Percentiles rank a stretch among this genome's conserved stretches.
Evolutionary conservation across 1,139 yeast genomes (phyloP).

Genomic region (Blastobotrys persicus): DNA sequence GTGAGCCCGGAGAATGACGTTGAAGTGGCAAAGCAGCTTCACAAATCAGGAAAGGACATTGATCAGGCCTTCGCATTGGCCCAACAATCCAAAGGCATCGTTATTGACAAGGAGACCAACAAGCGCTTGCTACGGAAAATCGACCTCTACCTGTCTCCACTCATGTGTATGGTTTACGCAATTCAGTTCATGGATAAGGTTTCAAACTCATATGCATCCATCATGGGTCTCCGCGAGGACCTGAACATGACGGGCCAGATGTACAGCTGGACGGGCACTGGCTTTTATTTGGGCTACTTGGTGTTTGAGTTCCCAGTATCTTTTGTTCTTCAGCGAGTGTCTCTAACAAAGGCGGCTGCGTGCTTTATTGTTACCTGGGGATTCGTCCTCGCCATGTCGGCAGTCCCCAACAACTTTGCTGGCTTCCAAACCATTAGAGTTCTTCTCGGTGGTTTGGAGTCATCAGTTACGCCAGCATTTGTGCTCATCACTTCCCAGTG

Average conservation of each 20-base stretch:
- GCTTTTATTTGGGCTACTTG: slow-evolving; percentile 53
- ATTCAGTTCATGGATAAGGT: slow-evolving; percentile 15
- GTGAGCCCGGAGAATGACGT: not conserved
- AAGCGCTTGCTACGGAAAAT: slow-evolving; percentile 14
- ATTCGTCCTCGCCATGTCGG: slow-evolving; percentile 46
- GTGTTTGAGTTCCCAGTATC: slow-evolving; percentile 53
- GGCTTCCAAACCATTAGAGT: slow-evolving; percentile 58
- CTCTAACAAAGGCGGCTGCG: slow-evolving; percentile 53
- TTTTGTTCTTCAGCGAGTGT: slow-evolving; percentile 49
- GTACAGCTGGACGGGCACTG: slow-evolving; percentile 45
- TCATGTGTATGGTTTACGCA: slow-evolving; percentile 12
- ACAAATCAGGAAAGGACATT: slow-evolving; percentile 6
- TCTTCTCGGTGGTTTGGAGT: slow-evolving; percentile 57
- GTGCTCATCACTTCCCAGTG: slow-evolving; percentile 28
- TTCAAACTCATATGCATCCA: slow-evolving; percentile 59
- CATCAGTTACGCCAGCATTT: slow-evolving; percentile 55
- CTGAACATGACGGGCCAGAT: slow-evolving; percentile 14
- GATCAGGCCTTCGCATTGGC: slow-evolving; percentile 24
- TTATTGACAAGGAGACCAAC: slow-evolving; percentile 26
- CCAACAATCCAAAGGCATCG: slow-evolving; percentile 22
- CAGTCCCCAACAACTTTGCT: slow-evolving; percentile 52
- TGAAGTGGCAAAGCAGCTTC: not conserved
- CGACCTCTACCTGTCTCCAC: slow-evolving; percentile 14
- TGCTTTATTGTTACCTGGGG: slow-evolving; percentile 52
- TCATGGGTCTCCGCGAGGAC: slow-evolving; percentile 37